Base-by-base conservation (phyloP, 2,329 filamentous ascomycete species). In the Chaetomiaceae sp. region DNA sequence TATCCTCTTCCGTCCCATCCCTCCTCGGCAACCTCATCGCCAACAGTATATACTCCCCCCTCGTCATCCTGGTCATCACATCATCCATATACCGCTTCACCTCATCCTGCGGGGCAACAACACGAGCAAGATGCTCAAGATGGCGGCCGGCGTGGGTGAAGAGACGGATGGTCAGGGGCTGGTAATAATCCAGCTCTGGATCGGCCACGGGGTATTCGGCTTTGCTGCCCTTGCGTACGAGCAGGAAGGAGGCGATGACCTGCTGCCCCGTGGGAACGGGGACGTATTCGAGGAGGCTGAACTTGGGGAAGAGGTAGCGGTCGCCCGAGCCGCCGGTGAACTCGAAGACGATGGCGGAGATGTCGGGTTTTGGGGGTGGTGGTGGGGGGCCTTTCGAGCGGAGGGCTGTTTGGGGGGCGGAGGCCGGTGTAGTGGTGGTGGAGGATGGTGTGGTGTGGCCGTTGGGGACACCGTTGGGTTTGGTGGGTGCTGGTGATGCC, bases 291-390 rank as follows among this genome's bases (percentile, higher is more conserved):
- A 92, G 68, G 31, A 92, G 85, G 68, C 85, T 88, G 65, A 88
- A 86, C 60, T 85, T 88, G 2, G 89, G 89, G 59, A 94, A 91
- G 44, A 89, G 72, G 65, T 88, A 91, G 23, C 88, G 81, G 66
- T 92, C 88, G 42, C 87, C 87, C 3, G 75, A 82, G 31, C 84
- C 84, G 43, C 80, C 79, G 5, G 74, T 67, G 66, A 89, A 89
- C 60, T 89, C 85, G 56, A 90, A 80, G 1, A 86, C 80, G 14
- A 88, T 74, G n/a, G 83, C 83, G 1, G 82, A 78, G 39, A 85
- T 78, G 52, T 85, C 84, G 23, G 79, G 79, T 60, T 80, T 83
- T 11, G 70, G 67, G 2, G 75, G 68, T 7, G 67, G 65, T 17
- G 77, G 77, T 2, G 78, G 74, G 1, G 80, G 81, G 0, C 80